Evolutionary conservation across 1,284 basidiomycete genomes (phyloP), one percentile per base, ranked within the genome.

Genomic region (Neonothopanus nambi): DNA sequence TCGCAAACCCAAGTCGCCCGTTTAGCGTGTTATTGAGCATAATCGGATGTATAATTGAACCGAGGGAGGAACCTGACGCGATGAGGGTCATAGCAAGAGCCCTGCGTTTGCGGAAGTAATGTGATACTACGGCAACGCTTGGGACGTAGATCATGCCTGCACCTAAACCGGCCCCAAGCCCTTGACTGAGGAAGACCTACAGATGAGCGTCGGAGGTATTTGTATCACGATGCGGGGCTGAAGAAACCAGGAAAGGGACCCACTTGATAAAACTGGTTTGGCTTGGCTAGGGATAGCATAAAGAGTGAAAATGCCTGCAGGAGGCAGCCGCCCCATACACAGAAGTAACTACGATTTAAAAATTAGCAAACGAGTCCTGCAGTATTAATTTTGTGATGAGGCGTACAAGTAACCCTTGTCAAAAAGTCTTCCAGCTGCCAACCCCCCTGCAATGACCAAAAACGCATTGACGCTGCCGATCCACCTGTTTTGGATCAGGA

Each of bases 401-500:
- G 51, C 62, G 18, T 39, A 59, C 64, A 65, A 64, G 43, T 64
- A 63, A 21, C 64, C 64, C 17, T 39, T 49, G 33, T 66, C 64
- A 41, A 55, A 66, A n/a, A 75, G 56, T 0, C 63, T 63, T 1
- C 72, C 74, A 21, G 66, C 63, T 36, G 72, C 54, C 8, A 75
- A 58, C 0, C 71, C 72, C 7, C 62, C 63, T 0, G 67, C 63
- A 18, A 77, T 66, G 13, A 74, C 64, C 17, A 78, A 57, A 55
- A 72, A 75, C 18, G 71, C 65, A 57, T 71, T 77, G 9, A 74
- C 61, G 24, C 78, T 76, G 35, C 80, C 80, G 57, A 82, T 78
- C 80, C 80, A 82, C 13, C 72, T 74, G 50, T 4, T 36, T 33
- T 0, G 20, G 23, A 53, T 15, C 17, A 51, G 20, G 26, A 38